These are phyloP conservation scores for Chenopodium quinoa DNA, from an alignment of 148 eudicot species.

Conservation along the genomic window DNA sequence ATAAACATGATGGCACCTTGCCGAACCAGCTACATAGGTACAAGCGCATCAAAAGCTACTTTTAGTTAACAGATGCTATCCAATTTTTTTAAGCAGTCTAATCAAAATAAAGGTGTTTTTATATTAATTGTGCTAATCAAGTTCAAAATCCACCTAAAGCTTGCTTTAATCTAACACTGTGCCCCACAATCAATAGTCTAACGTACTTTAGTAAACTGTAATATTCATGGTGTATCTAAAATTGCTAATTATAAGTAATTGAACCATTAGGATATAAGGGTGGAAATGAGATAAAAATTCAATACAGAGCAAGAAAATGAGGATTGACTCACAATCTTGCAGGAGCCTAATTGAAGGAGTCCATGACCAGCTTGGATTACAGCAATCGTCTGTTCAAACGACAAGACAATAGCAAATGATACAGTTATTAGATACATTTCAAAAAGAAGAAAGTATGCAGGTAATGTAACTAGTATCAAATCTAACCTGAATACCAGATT, in stretches of 20 bases:
- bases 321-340: conserved; percentile 84
- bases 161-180: conserved; percentile 29
- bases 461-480: background rate
- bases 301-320: background rate
- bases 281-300: background rate
- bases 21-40: conserved; percentile 12
- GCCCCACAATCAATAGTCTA: conserved; percentile 19
- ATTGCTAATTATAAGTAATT: background rate
- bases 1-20: conserved; percentile 2
- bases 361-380: conserved; percentile 99
- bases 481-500: conserved; percentile 92
- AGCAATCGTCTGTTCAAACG: conserved; percentile 74
- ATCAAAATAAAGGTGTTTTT: conserved; percentile 9
- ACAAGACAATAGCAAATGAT: background rate
- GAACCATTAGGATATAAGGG: background rate
- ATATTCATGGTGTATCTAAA: background rate
- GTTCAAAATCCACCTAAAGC: conserved; percentile 24
- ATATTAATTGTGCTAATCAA: conserved; percentile 21
- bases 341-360: conserved; percentile 92
- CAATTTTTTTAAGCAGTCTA: conserved; percentile 6
- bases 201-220: background rate
- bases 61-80: background rate
- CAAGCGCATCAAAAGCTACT: conserved; percentile 16
- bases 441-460: background rate
- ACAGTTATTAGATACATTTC: background rate